These are phyloP conservation scores for Pyronema domesticum DNA, from an alignment of 495 filamentous ascomycete species.

Conservation along the genomic window DNA sequence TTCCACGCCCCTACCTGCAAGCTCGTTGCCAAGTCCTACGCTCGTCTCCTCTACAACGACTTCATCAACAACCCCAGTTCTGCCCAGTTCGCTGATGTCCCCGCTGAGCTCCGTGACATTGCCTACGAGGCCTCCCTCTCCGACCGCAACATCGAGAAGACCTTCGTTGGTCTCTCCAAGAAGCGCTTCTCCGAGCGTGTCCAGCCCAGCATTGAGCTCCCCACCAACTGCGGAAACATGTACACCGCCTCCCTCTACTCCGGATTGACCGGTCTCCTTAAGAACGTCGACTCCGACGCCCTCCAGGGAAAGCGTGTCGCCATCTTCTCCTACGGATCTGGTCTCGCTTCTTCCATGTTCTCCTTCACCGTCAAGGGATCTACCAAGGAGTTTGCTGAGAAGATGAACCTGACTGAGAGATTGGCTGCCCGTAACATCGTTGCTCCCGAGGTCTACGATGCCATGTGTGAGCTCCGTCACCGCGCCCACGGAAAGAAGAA, in stretches of 20 bases:
- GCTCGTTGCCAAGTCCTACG: slow-evolving; percentile 87
- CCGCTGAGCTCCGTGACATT: slow-evolving; percentile 67
- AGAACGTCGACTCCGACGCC: slow-evolving; percentile 48
- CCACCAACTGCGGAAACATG: slow-evolving; percentile 97
- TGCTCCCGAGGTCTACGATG: slow-evolving; percentile 69
- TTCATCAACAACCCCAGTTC: slow-evolving; percentile 62
- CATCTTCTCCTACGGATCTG: slow-evolving; percentile 90
- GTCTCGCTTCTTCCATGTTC: slow-evolving; percentile 78
- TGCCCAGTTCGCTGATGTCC: slow-evolving; percentile 67
- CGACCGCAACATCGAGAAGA: slow-evolving; percentile 93
- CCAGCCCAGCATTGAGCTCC: slow-evolving; percentile 63
- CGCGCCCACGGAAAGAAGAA: slow-evolving; percentile 85
- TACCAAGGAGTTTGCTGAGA: slow-evolving; percentile 56
- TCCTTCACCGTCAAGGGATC: slow-evolving; percentile 67
- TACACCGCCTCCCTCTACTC: slow-evolving; percentile 91
- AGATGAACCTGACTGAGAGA: slow-evolving; percentile 60
- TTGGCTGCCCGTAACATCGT: slow-evolving; percentile 55
- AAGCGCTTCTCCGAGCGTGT: slow-evolving; percentile 86
- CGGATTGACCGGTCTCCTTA: slow-evolving; percentile 59
- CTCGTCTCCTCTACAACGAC: slow-evolving; percentile 91
- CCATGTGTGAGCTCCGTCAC: slow-evolving; percentile 86
- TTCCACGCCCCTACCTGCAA: slow-evolving; percentile 98
- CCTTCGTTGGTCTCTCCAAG: slow-evolving; percentile 87
- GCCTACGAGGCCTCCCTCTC: slow-evolving; percentile 70
- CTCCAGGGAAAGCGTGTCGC: slow-evolving; percentile 73